Evolutionary conservation across 352 stramenopile genomes (phyloP), one percentile per base, ranked within the genome.

Genomic region (Pythium apleroticum): DNA sequence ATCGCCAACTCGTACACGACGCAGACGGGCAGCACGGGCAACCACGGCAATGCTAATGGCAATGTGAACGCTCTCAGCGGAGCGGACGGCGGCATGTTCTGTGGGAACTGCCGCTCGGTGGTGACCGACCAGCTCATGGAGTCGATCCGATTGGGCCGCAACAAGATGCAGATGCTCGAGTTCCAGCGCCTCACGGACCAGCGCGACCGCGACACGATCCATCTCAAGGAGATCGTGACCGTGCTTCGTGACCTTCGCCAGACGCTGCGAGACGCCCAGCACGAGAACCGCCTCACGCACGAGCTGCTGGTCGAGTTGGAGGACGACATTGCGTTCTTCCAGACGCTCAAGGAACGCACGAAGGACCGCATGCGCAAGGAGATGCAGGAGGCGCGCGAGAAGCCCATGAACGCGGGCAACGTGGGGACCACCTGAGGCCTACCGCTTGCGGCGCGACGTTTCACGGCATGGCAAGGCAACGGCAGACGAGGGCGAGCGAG

Each of bases 1-100:
- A 93, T 93, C 56, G 84, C 84, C 43, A 91, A 93, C 63, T 84
- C 78, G 24, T 93, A 93, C 69, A 93, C 84, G 49, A 73, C 56
- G 24, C 60, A 73, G 57, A 59, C 45, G 19, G 66, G 45, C 10
- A 61, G 19, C 43, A 49, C 45, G 33, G 41, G 7, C 46, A 31
- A n/a, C 27, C 24, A 33, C 30, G 22, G 54, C 25, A 27, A 39
- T 48, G 46, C 25, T 17, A 24, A 25, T 28, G 61, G 14, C 27
- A 24, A 45, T 22, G 52, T 30, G 12, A 24, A 12, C n/a, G 45
- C 19, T 30, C 4, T 17, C 7, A 48, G 39, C 37, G 35, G 37
- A 7, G 49, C 24, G 15, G 55, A 57, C 27, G 33, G 41, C 25
- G 58, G 49, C 41, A 66, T 61, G 52, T 78, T 90, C 28, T 91